These are phyloP conservation scores for Pelargonium myrrhifolium DNA, from an alignment of 441 rosid genomes.

Conservation along the genomic window DNA sequence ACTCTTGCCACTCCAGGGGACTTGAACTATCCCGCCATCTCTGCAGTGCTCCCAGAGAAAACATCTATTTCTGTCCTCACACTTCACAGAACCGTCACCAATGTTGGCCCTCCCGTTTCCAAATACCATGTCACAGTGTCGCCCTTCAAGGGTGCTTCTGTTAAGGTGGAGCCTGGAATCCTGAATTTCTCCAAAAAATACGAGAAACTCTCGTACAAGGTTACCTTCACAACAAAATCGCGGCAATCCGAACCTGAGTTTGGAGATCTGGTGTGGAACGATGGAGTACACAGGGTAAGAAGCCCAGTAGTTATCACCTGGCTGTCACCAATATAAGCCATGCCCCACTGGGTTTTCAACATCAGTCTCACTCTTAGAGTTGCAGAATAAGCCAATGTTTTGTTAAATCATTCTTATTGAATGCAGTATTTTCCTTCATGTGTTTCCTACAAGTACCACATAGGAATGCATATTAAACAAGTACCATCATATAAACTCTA, in stretches of 20 bases:
- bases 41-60: constrained; percentile 58
- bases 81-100: constrained; percentile 60
- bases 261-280: constrained; percentile 78
- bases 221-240: constrained; percentile 43
- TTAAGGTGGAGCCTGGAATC: constrained; percentile 45
- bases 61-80: constrained; percentile 30
- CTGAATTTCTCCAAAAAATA: constrained; percentile 57
- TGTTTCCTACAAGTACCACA: constrained; percentile 5
- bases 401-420: constrained; percentile 17
- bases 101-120: constrained; percentile 68
- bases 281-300: constrained; percentile 65
- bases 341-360: neutral
- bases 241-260: constrained; percentile 57
- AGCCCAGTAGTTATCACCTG: constrained; percentile 70
- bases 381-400: constrained; percentile 30
- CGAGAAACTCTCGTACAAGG: constrained; percentile 65
- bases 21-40: constrained; percentile 84
- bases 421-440: constrained; percentile 11
- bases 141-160: constrained; percentile 54
- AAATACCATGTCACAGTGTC: constrained; percentile 54
- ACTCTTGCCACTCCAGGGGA: constrained; percentile 54
- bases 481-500: neutral
- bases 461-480: neutral
- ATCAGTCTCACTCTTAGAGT: constrained; percentile 8
- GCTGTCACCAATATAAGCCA: constrained; percentile 42